Evolutionary conservation across 2,329 filamentous ascomycete genomes (phyloP), one percentile per base, ranked within the genome.

Genomic region (Colletotrichum siamense): DNA sequence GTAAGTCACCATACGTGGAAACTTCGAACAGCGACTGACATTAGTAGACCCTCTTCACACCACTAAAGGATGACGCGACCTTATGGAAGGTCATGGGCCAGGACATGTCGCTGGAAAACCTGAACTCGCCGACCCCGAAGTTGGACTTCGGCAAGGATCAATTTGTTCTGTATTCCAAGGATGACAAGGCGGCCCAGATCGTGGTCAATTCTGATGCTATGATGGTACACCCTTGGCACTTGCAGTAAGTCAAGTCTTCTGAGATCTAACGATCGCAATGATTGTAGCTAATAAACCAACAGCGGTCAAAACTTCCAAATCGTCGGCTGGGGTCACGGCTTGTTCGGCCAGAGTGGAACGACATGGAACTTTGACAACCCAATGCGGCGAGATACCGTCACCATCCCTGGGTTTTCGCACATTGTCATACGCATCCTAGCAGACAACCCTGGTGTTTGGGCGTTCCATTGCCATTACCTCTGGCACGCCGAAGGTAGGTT

Each of bases 381-480:
- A 0, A 73, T 86, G 6, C 80, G 84, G 8, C 81, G 85, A 18
- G 85, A 87, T 36, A 90, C 89, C 3, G 84, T 90, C 6, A 89
- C 88, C 0, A 85, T 90, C 0, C 88, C 91, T 78, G 88, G 87
- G 0, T 91, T 88, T 67, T 89, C 88, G 1, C 92, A 89, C 89
- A 83, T 88, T 3, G 79, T 91, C 10, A 81, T 92, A 8, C 84
- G 91, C 69, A 87, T 92, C 12, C 84, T 90, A 2, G 86, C 90
- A 0, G 90, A 92, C 77, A 92, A 92, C 79, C 88, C 90, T 0
- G 91, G 91, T 2, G 79, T 90, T 0, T 92, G 91, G 91, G 86
- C 89, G 0, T 87, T 92, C 36, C 91, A 92, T 79, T 92, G 91
- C 78, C 91, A 92, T 77, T 88, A 91, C 72, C 84, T 86, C 0